A percentile compares a stretch with the other conserved stretches of the same genome.
Evolutionary conservation across 176 grass and related monocot species (phyloP).

Genomic region (Triticum monococcum): DNA sequence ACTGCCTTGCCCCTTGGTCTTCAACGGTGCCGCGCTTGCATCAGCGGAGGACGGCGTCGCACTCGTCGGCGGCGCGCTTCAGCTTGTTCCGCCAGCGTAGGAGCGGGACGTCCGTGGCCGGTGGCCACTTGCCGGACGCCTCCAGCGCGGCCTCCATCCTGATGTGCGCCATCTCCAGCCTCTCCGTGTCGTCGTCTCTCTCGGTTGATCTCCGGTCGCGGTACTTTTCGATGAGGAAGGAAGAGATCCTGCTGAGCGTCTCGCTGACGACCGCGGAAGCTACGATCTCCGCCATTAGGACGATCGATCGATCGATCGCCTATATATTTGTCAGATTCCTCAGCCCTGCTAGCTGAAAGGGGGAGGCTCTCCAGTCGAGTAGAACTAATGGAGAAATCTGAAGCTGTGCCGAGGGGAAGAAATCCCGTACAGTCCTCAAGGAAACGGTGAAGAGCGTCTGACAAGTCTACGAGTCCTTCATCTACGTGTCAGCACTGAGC

Average conservation of each 20-base stretch:
- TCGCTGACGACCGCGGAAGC: not conserved
- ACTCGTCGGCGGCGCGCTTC: not conserved
- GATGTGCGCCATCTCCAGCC: slow-evolving; percentile 19
- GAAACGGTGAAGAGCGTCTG: too few relatives aligned
- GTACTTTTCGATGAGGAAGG: not conserved
- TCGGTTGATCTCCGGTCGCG: not conserved
- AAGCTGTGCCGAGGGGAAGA: too few relatives aligned
- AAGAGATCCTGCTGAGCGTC: not conserved
- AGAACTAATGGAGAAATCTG: too few relatives aligned
- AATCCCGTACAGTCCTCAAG: too few relatives aligned
- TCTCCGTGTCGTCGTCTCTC: not conserved
- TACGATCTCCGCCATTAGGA: not conserved
- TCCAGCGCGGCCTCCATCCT: not conserved
- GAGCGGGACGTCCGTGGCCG: not conserved
- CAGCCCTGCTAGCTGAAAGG: too few relatives aligned
- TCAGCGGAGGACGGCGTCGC: not conserved
- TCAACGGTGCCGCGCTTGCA: not conserved
- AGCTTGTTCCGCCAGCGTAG: not conserved
- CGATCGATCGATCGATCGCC: too few relatives aligned
- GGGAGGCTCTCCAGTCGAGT: too few relatives aligned
- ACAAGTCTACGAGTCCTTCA: too few relatives aligned
- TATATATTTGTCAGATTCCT: too few relatives aligned
- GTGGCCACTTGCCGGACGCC: not conserved
- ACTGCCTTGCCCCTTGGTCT: not conserved
- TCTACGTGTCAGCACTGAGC: too few relatives aligned